Base-by-base conservation (phyloP, 768 basidiomycete species). In the Galerina marginata region DNA sequence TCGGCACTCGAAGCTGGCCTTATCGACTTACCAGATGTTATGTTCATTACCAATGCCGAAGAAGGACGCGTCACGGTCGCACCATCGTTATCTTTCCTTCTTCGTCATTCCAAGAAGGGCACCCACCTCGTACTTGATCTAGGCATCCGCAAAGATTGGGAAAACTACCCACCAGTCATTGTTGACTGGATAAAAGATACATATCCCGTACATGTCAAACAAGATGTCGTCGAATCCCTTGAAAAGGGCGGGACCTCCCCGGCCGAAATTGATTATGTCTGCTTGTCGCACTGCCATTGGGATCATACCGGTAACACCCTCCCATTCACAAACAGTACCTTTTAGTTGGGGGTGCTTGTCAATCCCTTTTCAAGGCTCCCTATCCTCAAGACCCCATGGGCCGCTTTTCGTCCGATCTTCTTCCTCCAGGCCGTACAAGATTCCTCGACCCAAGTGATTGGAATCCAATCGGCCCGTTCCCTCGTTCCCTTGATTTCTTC, bases 1-100 rank as follows among this genome's bases (percentile, higher is more conserved):
- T 88, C 87, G 42, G 85, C 82, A 0, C 77, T 88, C 39, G 83
- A 85, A 61, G 81, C 78, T 0, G 87, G 86, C 5, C 63, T 74
- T 9, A 69, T 87, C 6, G 64, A 63, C 25, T 62, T 86, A 9
- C 67, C 76, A 0, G 65, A 80, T 23, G 75, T 74, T 37, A 69
- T 71, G 54, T 65, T 83, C 53, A 67, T 84, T 39, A 75, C 74
- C 20, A 77, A 71, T 37, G 69, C 75, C 1, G 61, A 65, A 4
- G 67, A 74, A 43, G 72, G 69, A 1, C 72, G 69, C 7, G 59
- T 67, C 9, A 66, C 67, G 2, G 54, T 56, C 2, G 74, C 73
- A 6, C 87, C 86, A 2, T 79, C 80, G 12, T 76, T 88, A 45
- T 75, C 82, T 1, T 88, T 87, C 69, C 76, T 81, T 55, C 69